Evolutionary conservation across 208 protist species (phyloP).

Genomic region (Angomonas ambiguus): DNA sequence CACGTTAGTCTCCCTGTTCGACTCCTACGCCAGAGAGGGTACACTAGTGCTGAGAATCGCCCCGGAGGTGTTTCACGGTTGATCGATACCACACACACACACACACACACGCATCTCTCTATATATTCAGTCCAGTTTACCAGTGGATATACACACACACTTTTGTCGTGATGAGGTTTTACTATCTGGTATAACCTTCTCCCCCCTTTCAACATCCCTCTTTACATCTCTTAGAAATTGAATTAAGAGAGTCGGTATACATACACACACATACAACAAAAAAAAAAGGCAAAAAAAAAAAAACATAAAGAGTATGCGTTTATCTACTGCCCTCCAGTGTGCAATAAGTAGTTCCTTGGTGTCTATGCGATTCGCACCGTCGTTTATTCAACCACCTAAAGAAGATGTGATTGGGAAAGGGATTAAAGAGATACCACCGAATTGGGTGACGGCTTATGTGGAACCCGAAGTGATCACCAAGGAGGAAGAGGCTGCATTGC

Average conservation of each 20-base stretch:
- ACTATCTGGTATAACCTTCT: no score
- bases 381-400: slow-evolving; percentile 55
- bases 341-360: slow-evolving; percentile 28
- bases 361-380: slow-evolving; percentile 65
- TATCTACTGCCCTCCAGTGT: background rate
- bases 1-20: background rate
- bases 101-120: no score
- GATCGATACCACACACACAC: background rate
- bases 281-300: no score
- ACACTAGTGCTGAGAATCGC: background rate
- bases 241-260: no score
- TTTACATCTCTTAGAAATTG: no score
- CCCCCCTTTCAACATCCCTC: no score
- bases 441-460: slow-evolving; percentile 76
- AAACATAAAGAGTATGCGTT: no score
- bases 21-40: background rate
- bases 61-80: background rate
- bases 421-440: slow-evolving; percentile 48
- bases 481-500: slow-evolving; percentile 57
- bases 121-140: no score
- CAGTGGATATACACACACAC: no score
- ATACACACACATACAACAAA: background rate
- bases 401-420: slow-evolving; percentile 66
- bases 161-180: no score
- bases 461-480: slow-evolving; percentile 62